Conservation (phyloP, 345 rosid species). For the Schrenkiella parvula region DNA sequence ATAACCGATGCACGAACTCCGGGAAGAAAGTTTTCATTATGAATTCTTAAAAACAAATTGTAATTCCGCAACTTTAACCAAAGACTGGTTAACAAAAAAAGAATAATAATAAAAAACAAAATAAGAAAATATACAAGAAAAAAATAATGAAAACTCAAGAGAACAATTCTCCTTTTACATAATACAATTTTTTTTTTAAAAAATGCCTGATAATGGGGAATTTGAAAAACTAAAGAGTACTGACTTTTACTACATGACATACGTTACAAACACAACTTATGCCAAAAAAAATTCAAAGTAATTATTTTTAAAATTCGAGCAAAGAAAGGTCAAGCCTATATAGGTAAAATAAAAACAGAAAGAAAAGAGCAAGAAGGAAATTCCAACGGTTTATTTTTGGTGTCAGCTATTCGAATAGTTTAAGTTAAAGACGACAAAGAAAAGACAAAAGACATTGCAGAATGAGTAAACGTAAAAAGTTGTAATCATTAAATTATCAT, state of each 20-base stretch:
- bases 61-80: neutral
- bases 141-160: neutral
- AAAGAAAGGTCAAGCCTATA: constrained; percentile 2
- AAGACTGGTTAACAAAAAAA: neutral
- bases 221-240: neutral
- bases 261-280: neutral
- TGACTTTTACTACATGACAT: constrained; percentile 24
- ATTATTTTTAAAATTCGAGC: neutral
- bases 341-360: constrained; percentile 13
- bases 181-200: neutral
- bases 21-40: neutral
- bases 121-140: neutral
- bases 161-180: neutral
- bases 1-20: constrained; percentile 23
- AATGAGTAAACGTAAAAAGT: constrained; percentile 26
- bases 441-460: constrained; percentile 31
- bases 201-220: neutral
- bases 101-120: neutral
- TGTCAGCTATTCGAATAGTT: constrained; percentile 31
- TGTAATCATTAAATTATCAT: constrained; percentile 34
- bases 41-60: neutral
- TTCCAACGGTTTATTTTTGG: constrained; percentile 31
- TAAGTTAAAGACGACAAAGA: constrained; percentile 27
- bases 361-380: constrained; percentile 26
- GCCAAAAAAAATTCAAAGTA: constrained; percentile 4